Base-by-base conservation (phyloP, 108 stramenopile genomes). In the Cyclotella kingstonii region DNA sequence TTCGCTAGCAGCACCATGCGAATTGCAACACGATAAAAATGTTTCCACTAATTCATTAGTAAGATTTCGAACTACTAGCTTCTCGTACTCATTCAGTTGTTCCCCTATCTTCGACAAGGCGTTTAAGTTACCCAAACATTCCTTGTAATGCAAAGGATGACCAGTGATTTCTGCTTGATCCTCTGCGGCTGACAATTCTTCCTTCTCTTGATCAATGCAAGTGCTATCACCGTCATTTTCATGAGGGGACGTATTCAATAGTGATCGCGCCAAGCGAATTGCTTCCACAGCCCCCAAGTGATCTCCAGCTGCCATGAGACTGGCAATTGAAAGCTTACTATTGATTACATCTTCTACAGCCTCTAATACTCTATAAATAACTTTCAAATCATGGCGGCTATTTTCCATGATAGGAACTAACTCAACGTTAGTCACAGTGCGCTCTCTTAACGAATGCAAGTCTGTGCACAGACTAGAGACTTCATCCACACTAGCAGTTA, bases 41-140 rank as follows among this genome's bases (percentile, higher is more conserved):
- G 81, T 79, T 34, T 93, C 91, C 25, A 89, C 85, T 29, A 94
- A 56, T 50, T 89, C 89, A 54, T 90, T 80, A 17, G 82, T 76
- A 28, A 94, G 53, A 60, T 79, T 88, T 9, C 80, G 73, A 9
- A 86, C 84, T n/a, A 90, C 85, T 18, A 94, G 63, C 22, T 82
- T 76, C 60, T 94, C 87, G 43, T 89, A 94, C 48, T 94, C 84
- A 31, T 73, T 68, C 18, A 94, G 80, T 45, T 90, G 89, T 21
- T 83, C 80, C 1, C 72, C 72, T 22, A 84, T 72, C 15, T 85
- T 77, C 29, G 71, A 78, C 41, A 93, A 53, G 8, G 88, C 81
- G 27, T 60, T 50, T 30, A 88, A 53, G 56, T 76, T 79, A 6
- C 61, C 73, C 47, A 90, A 49, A 19, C 73, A 56, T 7, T 82